Evolutionary conservation across 75 land plant genomes (phyloP).

Genomic region (Pinus albicaulis): DNA sequence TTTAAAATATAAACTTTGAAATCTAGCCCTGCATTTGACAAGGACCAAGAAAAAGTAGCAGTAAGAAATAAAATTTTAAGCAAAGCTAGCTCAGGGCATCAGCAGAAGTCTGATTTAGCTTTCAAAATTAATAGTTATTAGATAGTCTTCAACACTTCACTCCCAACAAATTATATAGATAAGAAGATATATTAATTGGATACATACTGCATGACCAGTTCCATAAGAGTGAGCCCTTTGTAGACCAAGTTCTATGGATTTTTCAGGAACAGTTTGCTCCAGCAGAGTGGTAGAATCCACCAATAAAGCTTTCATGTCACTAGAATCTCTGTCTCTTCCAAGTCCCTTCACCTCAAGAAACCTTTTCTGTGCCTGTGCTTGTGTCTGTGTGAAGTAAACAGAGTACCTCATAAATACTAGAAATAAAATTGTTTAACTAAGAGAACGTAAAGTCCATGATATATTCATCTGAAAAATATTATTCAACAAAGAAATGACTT

Average conservation of each 20-base stretch:
- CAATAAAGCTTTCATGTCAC: not conserved
- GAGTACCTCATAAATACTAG: not conserved
- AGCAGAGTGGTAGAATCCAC: not conserved
- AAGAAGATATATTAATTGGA: not conserved
- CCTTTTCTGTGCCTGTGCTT: conserved; percentile 51
- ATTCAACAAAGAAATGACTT: not conserved
- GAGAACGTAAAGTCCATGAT: not conserved
- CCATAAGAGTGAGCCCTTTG: conserved; percentile 12
- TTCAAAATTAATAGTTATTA: not conserved
- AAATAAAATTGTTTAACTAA: not conserved
- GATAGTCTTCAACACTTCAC: not conserved
- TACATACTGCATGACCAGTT: conserved; percentile 25
- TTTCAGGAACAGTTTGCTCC: not conserved
- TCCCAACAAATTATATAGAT: not conserved
- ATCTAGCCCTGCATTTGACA: conserved; percentile 1
- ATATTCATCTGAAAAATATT: not conserved
- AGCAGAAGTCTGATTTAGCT: not conserved
- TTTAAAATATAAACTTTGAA: not conserved
- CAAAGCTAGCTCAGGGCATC: not conserved
- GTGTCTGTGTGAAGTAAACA: conserved; percentile 31
- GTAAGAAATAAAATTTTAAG: not conserved
- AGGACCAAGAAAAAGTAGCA: not conserved
- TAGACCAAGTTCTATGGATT: conserved; percentile 6
- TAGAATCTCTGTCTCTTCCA: not conserved
- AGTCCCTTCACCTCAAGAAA: conserved; percentile 31